phyloP scores from a whole-genome alignment of 2,329 filamentous ascomycete genomes.

The Hypoxylon sp. region DNA sequence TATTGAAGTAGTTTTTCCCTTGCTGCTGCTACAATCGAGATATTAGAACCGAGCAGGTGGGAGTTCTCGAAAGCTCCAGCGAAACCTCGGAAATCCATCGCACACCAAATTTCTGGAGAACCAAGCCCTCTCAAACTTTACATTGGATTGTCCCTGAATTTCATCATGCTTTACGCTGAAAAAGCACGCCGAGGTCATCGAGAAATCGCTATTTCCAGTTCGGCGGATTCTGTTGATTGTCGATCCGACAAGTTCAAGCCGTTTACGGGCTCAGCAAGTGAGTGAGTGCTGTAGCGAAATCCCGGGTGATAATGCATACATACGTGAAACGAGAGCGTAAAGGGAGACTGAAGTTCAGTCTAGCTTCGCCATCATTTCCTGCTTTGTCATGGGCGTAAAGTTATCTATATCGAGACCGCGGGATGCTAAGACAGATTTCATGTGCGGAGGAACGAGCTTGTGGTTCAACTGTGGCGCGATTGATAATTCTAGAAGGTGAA shows the following conservation, averaged over 20 bases:
- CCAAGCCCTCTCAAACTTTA: constrained; percentile 43
- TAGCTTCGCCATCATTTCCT: constrained; percentile 97
- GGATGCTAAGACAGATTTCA: constrained; percentile 79
- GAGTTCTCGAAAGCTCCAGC: constrained; percentile 43
- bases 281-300: constrained; percentile 54
- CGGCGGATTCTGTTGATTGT: constrained; percentile 36
- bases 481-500: constrained; percentile 81
- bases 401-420: constrained; percentile 93
- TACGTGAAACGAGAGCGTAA: constrained; percentile 51
- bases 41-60: constrained; percentile 44
- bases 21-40: constrained; percentile 45
- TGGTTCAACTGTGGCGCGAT: constrained; percentile 90
- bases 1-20: constrained; percentile 45
- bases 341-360: constrained; percentile 75
- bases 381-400: constrained; percentile 90
- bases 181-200: constrained; percentile 47
- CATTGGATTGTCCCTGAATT: constrained; percentile 47
- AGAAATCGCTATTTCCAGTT: constrained; percentile 41
- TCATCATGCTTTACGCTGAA: constrained; percentile 46
- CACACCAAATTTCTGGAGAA: constrained; percentile 48
- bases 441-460: constrained; percentile 88
- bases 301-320: constrained; percentile 52
- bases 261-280: constrained; percentile 50
- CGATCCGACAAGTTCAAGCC: constrained; percentile 48
- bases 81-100: constrained; percentile 47